Evolutionary conservation across 225 moss, liverwort and hornwort species (phyloP).

Genomic region (Marchantia paleacea): DNA sequence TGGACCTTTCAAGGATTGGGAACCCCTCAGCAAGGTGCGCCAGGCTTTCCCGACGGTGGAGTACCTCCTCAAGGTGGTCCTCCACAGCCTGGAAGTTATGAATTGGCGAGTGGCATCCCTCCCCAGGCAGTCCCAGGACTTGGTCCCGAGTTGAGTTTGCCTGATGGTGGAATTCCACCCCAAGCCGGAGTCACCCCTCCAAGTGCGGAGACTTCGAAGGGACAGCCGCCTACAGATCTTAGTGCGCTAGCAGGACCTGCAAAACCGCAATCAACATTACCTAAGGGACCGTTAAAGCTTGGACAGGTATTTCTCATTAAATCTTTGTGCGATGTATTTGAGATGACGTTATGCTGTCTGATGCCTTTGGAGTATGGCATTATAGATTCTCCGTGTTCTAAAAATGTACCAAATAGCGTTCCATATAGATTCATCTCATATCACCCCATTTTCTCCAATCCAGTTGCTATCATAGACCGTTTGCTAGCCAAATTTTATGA

Average conservation of each 20-base stretch:
- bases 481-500: no score
- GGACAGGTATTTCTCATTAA: slow-evolving; percentile 56
- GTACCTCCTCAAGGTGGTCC: slow-evolving; percentile 35
- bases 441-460: no score
- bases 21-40: slow-evolving; percentile 40
- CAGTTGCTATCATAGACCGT: no score
- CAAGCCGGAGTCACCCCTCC: slow-evolving; percentile 38
- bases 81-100: slow-evolving; percentile 37
- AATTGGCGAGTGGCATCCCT: slow-evolving; percentile 73
- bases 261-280: slow-evolving; percentile 62
- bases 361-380: not conserved
- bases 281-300: slow-evolving; percentile 79
- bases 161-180: slow-evolving; percentile 83
- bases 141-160: slow-evolving; percentile 47
- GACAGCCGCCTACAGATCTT: slow-evolving; percentile 63
- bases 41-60: slow-evolving; percentile 30
- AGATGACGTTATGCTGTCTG: not conserved
- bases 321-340: not conserved
- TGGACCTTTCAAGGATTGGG: slow-evolving; percentile 37
- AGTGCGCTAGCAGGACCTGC: slow-evolving; percentile 77
- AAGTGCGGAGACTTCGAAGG: slow-evolving; percentile 38
- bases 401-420: no score
- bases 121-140: slow-evolving; percentile 45
- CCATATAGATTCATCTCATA: no score
- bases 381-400: no score